A percentile compares a stretch with the other conserved stretches of the same genome.
These are phyloP conservation scores for Microglena sp. DNA, from an alignment of 139 green algal species.

Conservation along the genomic window DNA sequence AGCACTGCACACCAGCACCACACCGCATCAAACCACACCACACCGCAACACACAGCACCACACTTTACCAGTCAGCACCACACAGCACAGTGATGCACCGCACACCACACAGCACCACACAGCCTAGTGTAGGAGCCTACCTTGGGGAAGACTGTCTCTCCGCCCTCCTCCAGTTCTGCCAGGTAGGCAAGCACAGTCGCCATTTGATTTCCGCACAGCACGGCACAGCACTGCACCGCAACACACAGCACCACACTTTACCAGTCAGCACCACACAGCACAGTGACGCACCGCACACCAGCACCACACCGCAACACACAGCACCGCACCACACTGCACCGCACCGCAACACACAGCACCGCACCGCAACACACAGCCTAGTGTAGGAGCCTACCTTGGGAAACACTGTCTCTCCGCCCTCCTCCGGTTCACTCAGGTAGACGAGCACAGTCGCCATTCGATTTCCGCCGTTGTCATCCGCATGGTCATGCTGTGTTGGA, in stretches of 20 bases:
- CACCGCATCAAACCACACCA: no score
- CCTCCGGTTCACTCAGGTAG: constrained; percentile 62
- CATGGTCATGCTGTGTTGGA: neutral
- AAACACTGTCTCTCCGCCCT: constrained; percentile 61
- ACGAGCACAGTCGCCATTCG: constrained; percentile 57
- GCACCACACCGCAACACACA: no score
- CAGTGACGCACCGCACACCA: no score
- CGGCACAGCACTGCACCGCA: neutral
- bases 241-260: neutral
- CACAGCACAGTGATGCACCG: no score
- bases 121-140: no score
- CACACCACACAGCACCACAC: no score
- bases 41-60: no score
- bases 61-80: no score
- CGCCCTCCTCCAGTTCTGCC: constrained; percentile 63
- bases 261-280: neutral
- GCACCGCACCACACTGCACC: no score
- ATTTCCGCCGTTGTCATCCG: constrained; percentile 45
- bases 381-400: constrained; percentile 36
- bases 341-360: no score
- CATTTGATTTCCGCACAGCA: neutral
- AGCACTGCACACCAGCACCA: no score
- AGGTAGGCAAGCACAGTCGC: constrained; percentile 78
- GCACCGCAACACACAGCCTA: no score
- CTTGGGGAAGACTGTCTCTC: constrained; percentile 54